Conservation (phyloP, 2,329 filamentous ascomycete genomes). For the Ophiosphaerella narmari region DNA sequence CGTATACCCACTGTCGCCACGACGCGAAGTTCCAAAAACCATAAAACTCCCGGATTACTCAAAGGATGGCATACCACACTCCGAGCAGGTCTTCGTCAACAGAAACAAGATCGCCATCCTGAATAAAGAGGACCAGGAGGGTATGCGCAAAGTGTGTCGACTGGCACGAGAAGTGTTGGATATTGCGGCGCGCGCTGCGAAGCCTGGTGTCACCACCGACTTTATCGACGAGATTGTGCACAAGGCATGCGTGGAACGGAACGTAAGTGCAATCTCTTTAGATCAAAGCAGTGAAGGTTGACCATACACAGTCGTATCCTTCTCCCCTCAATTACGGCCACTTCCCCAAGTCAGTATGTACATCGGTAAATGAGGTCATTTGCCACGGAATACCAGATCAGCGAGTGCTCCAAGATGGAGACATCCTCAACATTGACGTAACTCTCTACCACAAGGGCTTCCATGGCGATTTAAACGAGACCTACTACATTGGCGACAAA, state of each 20-base stretch:
- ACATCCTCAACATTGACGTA: constrained; percentile 97
- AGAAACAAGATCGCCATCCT: constrained; percentile 83
- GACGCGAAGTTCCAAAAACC: constrained; percentile 68
- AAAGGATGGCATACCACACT: constrained; percentile 74
- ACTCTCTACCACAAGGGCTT: constrained; percentile 93
- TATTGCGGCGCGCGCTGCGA: constrained; percentile 79
- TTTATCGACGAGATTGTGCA: constrained; percentile 94
- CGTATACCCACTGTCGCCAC: constrained; percentile 64
- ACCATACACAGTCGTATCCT: constrained; percentile 75
- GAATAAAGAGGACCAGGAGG: constrained; percentile 78
- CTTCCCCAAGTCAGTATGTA: constrained; percentile 98
- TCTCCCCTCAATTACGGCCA: constrained; percentile 93
- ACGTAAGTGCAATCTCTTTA: constrained; percentile 62
- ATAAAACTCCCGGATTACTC: constrained; percentile 90
- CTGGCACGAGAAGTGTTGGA: constrained; percentile 90
- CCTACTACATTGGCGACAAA: constrained; percentile 94
- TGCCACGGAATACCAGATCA: constrained; percentile 98
- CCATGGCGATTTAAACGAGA: constrained; percentile 97
- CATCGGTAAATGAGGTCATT: constrained; percentile 94
- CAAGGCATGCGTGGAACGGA: constrained; percentile 88
- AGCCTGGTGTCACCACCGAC: constrained; percentile 94
- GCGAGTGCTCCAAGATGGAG: constrained; percentile 82
- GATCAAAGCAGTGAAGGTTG: constrained; percentile 7
- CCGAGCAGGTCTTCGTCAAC: constrained; percentile 67
- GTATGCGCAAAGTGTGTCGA: constrained; percentile 90